Evolutionary conservation across 768 basidiomycete genomes (phyloP).

Genomic region (Rubroboletus pulcherrimus): DNA sequence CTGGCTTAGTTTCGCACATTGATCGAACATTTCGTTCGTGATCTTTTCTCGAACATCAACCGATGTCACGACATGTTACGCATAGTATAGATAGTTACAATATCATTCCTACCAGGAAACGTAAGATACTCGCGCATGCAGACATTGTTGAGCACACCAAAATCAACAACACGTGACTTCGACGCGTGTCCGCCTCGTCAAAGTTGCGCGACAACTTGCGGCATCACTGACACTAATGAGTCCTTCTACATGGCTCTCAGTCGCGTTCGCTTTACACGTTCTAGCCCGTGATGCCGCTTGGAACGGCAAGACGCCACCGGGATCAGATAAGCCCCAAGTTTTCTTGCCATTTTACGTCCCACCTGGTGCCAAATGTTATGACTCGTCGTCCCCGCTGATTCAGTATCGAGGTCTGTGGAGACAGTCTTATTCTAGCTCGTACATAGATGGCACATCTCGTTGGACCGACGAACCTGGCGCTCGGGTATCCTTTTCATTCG

Average conservation of each 20-base stretch:
- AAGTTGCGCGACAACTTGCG: not conserved
- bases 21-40: conserved; percentile 24
- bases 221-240: conserved; percentile 7
- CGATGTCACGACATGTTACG: conserved; percentile 30
- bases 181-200: not conserved
- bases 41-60: conserved; percentile 16
- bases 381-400: conserved; percentile 65
- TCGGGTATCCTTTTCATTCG: conserved; percentile 54
- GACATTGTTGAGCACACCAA: not conserved
- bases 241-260: not conserved
- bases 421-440: conserved; percentile 48
- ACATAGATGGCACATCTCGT: conserved; percentile 47
- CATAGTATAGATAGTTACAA: conserved; percentile 33
- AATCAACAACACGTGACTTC: conserved; percentile 25
- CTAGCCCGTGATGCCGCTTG: conserved; percentile 49
- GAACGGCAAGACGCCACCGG: conserved; percentile 59
- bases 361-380: conserved; percentile 65
- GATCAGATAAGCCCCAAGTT: conserved; percentile 38
- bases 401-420: conserved; percentile 60
- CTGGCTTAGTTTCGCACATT: conserved; percentile 19
- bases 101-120: conserved; percentile 26
- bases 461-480: conserved; percentile 49
- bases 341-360: conserved; percentile 76
- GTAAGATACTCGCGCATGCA: conserved; percentile 10
- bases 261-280: conserved; percentile 5